Base-by-base conservation (phyloP, 2,329 filamentous ascomycete species). In the Cercospora nicotianae region DNA sequence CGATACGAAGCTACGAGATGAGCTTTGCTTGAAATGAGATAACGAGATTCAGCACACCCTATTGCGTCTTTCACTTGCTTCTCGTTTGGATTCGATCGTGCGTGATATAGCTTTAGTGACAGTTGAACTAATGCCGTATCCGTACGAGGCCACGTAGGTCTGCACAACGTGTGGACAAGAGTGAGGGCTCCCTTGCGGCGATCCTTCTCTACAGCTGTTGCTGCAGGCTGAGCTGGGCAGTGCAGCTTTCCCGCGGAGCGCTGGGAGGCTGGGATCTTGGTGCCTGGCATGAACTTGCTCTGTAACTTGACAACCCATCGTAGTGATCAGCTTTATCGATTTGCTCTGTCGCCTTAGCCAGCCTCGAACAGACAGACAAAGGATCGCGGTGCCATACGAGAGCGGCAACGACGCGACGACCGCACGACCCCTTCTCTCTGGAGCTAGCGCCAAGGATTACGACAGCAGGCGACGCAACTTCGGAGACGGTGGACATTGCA, bases 1-100 rank as follows among this genome's bases (percentile, higher is more conserved):
- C 51, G 65, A 63, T 53, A 67, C 39, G 65, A 60, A 67, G 65
- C 60, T 51, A 63, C 57, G 65, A 58, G 48, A 59, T 33, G 60
- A 36, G 30, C 51, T 63, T 18, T 51, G 65, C 65, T 63, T 59
- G 59, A 16, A 67, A 67, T 67, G 65, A 67, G 51, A 63, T 18
- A 63, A 63, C 51, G 65, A 59, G n/a, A 33, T 59, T 36, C 31
- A n/a, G 26, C 26, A 28, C 26, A 33, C 31, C 10, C 13, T n/a
- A 9, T 7, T 1, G 1, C 13, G 6, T 28, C 23, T 57, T 57
- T 58, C 26, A 12, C 26, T 30, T 30, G 26, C 12, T 18, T 30
- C 5, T 58, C 23, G n/a, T 5, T 18, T 58, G 30, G 16, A 20
- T 6, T 26, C 23, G 48, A 26, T 30, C 6, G 5, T n/a, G 23